Evolutionary conservation across 2,329 filamentous ascomycete species (phyloP).

Genomic region (Chrysosphaeria jannelii): DNA sequence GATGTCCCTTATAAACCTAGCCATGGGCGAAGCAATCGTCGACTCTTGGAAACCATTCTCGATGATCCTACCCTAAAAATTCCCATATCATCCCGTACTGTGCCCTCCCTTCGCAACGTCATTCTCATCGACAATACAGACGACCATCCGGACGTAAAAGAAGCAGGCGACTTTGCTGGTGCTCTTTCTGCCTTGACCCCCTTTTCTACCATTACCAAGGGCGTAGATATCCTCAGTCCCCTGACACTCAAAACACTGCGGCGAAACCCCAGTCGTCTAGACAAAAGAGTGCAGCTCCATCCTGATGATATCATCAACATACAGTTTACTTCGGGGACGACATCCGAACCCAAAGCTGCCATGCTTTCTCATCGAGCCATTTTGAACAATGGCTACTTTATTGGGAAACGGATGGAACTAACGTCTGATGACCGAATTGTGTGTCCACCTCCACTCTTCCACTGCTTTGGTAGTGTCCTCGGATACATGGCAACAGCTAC

Average conservation of each 20-base stretch:
- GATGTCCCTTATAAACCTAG: constrained; percentile 40
- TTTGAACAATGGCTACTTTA: constrained; percentile 69
- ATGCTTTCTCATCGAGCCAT: constrained; percentile 67
- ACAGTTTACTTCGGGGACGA: constrained; percentile 93
- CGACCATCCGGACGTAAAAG: constrained; percentile 15
- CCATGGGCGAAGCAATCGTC: constrained; percentile 20
- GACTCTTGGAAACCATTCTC: constrained; percentile 15
- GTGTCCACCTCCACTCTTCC: constrained; percentile 62
- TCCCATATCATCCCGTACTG: constrained; percentile 12
- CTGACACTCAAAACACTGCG: background rate
- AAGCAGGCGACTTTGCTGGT: constrained; percentile 6
- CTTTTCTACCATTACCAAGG: constrained; percentile 11
- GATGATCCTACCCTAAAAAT: constrained; percentile 10
- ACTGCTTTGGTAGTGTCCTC: constrained; percentile 72
- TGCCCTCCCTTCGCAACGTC: constrained; percentile 40
- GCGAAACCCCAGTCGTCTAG: background rate
- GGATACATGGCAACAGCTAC: constrained; percentile 94
- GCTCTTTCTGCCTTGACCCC: constrained; percentile 14
- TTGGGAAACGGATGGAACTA: constrained; percentile 63
- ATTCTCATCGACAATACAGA: constrained; percentile 52
- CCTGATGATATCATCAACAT: constrained; percentile 63
- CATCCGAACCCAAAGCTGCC: constrained; percentile 67
- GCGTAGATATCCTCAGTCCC: constrained; percentile 1
- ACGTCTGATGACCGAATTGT: constrained; percentile 44
- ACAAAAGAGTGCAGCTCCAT: constrained; percentile 14